Percentiles rank a stretch among this genome's conserved stretches.
Evolutionary conservation across 2,329 filamentous ascomycete genomes (phyloP).

Genomic region (Neofusicoccum cordaticola): DNA sequence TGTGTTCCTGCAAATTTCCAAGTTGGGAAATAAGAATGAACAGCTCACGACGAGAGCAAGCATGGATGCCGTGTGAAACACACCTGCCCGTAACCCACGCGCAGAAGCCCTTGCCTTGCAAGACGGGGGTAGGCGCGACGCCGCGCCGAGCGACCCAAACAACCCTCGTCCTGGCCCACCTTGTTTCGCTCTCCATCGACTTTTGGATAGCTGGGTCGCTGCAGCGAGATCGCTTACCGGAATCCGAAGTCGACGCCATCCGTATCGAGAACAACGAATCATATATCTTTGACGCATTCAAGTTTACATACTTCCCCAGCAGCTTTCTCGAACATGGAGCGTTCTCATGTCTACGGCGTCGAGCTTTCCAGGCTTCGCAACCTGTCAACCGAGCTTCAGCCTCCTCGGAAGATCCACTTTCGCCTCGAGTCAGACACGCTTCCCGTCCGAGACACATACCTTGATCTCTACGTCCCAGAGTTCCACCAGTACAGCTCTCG

Average conservation of each 20-base stretch:
- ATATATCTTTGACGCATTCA: neutral
- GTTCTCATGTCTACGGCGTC: slow-evolving; percentile 6
- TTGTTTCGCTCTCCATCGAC: neutral
- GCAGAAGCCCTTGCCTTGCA: neutral
- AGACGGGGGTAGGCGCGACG: neutral
- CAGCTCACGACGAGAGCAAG: slow-evolving; percentile 65
- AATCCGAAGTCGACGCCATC: neutral
- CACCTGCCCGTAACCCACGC: neutral
- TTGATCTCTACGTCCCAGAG: slow-evolving; percentile 13
- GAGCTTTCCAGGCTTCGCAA: slow-evolving; percentile 16
- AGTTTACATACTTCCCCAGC: neutral
- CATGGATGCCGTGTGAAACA: slow-evolving; percentile 49
- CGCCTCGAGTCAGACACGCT: slow-evolving; percentile 4
- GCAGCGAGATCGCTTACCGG: neutral
- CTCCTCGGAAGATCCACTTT: slow-evolving; percentile 5
- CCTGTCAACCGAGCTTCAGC: neutral
- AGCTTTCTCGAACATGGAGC: neutral
- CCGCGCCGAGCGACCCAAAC: neutral
- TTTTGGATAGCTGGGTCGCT: neutral
- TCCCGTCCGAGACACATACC: neutral
- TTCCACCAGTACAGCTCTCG: slow-evolving; percentile 1
- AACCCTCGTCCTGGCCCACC: neutral
- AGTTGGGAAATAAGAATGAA: slow-evolving; percentile 97
- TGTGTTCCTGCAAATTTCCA: slow-evolving; percentile 92
- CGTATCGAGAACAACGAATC: neutral